Evolutionary conservation across 108 stramenopile genomes (phyloP), one percentile per base, ranked within the genome.

Genomic region (Stephanodiscus triporus): DNA sequence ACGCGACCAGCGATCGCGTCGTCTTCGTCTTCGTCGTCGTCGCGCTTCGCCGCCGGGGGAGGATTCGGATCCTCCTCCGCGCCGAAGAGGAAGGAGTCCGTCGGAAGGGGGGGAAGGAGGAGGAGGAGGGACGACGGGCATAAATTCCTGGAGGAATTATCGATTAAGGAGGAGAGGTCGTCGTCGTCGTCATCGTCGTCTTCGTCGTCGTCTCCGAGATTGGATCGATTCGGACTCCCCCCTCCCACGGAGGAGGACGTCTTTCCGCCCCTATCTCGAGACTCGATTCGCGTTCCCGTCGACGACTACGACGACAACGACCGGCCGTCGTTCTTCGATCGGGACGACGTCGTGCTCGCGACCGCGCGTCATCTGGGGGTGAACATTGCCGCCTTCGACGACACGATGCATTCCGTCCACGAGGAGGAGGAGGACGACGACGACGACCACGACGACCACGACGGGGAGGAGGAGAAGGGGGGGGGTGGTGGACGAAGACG

Each of bases 201-300:
- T 48, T 16, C 59, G 29, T 23, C 71, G 10, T 7, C 19, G 6
- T 60, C 71, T 0, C 85, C 82, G 51, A 60, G 78, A 51, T 54
- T 94, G 36, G 93, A 94, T 84, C 79, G 89, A 74, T 94, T 89
- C 76, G 93, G 93, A 26, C 75, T 94, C 11, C 93, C 93, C 0
- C 51, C 87, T 30, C 73, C 85, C 1, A 91, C 93, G 0, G 60
- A 76, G 48, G 93, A 91, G 20, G 88, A 91, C 58, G 66, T 94
- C 16, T 94, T 91, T 48, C 93, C 93, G 51, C 90, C 89, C 5
- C 65, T 94, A 49, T 72, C 88, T 2, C 20, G 54, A 47, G 86
- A 77, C 22, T 72, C 81, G 0, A 61, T 79, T 24, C 69, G 88
- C 14, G 65, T 77, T 37, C 80, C 83, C 24, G 61, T 75, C 11